These are phyloP conservation scores for Verbena officinalis DNA, from an alignment of 257 asterid genomes.

Conservation along the genomic window DNA sequence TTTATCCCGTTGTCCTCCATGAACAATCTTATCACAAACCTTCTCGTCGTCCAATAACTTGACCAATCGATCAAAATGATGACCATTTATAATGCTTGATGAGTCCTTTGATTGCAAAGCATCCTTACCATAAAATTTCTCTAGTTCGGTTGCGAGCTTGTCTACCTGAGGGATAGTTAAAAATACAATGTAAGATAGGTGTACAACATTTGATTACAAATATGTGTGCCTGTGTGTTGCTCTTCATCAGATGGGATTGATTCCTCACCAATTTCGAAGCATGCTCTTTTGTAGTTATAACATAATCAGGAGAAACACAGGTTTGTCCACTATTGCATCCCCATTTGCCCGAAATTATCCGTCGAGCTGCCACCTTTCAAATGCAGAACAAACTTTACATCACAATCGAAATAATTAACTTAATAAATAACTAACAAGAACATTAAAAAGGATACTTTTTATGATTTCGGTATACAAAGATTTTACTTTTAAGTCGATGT, in stretches of 20 bases:
- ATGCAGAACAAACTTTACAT: constrained; percentile 10
- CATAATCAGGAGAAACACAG: constrained; percentile 80
- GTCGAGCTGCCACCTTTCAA: constrained; percentile 65
- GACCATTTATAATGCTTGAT: constrained; percentile 66
- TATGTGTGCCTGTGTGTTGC: background rate
- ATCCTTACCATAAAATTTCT: constrained; percentile 70
- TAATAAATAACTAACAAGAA: constrained; percentile 1
- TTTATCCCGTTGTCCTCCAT: constrained; percentile 79
- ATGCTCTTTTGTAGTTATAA: constrained; percentile 61
- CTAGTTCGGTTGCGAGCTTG: constrained; percentile 56
- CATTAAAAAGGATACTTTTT: background rate
- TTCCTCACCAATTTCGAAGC: constrained; percentile 64
- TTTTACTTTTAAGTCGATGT: constrained; percentile 60
- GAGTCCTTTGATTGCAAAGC: constrained; percentile 69
- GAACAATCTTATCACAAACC: constrained; percentile 62
- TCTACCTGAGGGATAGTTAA: constrained; percentile 46
- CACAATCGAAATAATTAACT: background rate
- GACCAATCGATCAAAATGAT: constrained; percentile 68
- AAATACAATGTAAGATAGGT: background rate
- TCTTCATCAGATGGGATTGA: background rate
- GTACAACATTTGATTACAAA: background rate
- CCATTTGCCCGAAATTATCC: constrained; percentile 94
- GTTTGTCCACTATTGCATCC: constrained; percentile 90
- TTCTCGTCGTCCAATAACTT: constrained; percentile 63
- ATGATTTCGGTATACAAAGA: background rate